These are phyloP conservation scores for Trypanosoma cruzi DNA, from an alignment of 208 protist genomes.

Conservation along the genomic window DNA sequence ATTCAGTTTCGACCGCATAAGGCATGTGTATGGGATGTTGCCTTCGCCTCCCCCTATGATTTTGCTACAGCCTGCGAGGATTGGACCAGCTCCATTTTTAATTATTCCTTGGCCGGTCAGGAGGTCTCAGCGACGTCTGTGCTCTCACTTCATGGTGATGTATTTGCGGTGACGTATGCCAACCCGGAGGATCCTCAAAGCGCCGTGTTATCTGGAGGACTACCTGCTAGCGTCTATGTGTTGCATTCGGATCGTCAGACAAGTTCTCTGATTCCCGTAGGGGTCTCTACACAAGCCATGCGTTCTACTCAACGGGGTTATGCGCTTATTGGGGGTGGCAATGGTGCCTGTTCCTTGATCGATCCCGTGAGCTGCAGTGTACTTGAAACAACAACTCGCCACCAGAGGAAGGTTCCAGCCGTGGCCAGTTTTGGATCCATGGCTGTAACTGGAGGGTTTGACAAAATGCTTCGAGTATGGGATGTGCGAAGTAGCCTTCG, in stretches of 20 bases:
- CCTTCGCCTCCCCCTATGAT: slow-evolving; percentile 82
- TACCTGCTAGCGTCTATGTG: slow-evolving; percentile 86
- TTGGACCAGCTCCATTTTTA: slow-evolving; percentile 86
- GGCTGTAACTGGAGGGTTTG: slow-evolving; percentile 82
- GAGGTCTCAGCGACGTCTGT: slow-evolving; percentile 82
- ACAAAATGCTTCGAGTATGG: slow-evolving; percentile 81
- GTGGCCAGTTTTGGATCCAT: slow-evolving; percentile 65
- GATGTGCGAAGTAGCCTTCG: slow-evolving; percentile 75
- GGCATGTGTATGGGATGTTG: slow-evolving; percentile 90
- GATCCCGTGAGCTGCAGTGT: slow-evolving; percentile 67
- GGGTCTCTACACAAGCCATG: slow-evolving; percentile 89
- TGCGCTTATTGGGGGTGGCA: slow-evolving; percentile 84
- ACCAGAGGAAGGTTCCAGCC: slow-evolving; percentile 86
- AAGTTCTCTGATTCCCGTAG: slow-evolving; percentile 83
- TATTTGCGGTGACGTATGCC: slow-evolving; percentile 87
- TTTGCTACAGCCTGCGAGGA: slow-evolving; percentile 90
- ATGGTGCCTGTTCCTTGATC: slow-evolving; percentile 75
- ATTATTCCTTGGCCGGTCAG: slow-evolving; percentile 81
- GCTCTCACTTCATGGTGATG: slow-evolving; percentile 87
- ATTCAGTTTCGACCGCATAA: slow-evolving; percentile 91
- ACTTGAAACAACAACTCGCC: slow-evolving; percentile 66
- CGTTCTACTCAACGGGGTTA: slow-evolving; percentile 62
- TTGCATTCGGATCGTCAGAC: slow-evolving; percentile 87
- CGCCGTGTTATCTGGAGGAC: slow-evolving; percentile 81
- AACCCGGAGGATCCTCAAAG: slow-evolving; percentile 69